Evolutionary conservation across 371 early-diverging fungal genomes (phyloP).

Genomic region (Globomyces sp.): DNA sequence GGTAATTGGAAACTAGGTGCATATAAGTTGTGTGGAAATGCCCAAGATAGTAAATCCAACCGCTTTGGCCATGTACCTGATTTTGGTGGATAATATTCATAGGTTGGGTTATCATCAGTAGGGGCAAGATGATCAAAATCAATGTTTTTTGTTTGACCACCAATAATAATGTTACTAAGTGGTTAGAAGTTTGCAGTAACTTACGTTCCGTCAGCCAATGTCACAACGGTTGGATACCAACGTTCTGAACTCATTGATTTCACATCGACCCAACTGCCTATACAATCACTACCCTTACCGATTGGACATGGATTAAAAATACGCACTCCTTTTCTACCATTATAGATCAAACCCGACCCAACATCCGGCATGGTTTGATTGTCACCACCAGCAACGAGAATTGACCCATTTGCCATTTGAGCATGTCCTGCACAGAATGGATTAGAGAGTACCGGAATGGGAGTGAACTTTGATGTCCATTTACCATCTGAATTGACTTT

Average conservation of each 20-base stretch:
- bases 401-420: constrained; percentile 26
- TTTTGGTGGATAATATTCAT: constrained; percentile 33
- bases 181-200: background rate
- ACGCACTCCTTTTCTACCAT: constrained; percentile 18
- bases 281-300: background rate
- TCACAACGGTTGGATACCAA: constrained; percentile 21
- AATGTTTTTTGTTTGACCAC: constrained; percentile 21
- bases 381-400: constrained; percentile 29
- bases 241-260: constrained; percentile 18
- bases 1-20: constrained; percentile 38
- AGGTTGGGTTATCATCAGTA: constrained; percentile 38
- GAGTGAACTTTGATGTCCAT: constrained; percentile 1
- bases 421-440: constrained; percentile 36
- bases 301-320: constrained; percentile 15
- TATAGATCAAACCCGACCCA: background rate
- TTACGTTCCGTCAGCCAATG: constrained; percentile 3
- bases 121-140: constrained; percentile 21
- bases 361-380: background rate
- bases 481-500: constrained; percentile 2
- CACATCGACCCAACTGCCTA: constrained; percentile 12
- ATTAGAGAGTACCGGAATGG: constrained; percentile 22
- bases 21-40: constrained; percentile 39
- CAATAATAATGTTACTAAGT: constrained; percentile 25
- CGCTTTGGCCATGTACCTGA: constrained; percentile 12
- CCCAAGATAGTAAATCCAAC: constrained; percentile 22